Percentiles rank a stretch among this genome's conserved stretches.
phyloP scores from a whole-genome alignment of 768 basidiomycete genomes.

The Rhodocollybia butyracea region DNA sequence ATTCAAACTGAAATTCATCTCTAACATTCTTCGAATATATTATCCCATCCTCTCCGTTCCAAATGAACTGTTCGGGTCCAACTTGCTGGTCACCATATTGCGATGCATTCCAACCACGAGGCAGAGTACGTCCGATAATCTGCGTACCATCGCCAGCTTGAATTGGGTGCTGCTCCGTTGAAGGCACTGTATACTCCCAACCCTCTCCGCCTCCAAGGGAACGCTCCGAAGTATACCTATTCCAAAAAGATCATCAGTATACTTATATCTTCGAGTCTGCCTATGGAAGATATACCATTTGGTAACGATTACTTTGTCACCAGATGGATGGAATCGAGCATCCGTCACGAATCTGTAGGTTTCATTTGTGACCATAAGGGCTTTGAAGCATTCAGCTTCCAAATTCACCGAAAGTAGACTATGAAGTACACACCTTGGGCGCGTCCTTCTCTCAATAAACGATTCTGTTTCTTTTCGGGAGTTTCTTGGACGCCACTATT shows the following conservation, averaged over 20 bases:
- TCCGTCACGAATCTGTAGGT: constrained; percentile 72
- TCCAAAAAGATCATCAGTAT: no score
- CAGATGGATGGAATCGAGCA: constrained; percentile 68
- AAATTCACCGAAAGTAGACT: background rate
- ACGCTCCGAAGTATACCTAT: constrained; percentile 57
- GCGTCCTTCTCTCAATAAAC: constrained; percentile 40
- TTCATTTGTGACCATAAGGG: constrained; percentile 56
- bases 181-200: constrained; percentile 62
- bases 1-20: constrained; percentile 48
- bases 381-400: constrained; percentile 11
- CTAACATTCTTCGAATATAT: constrained; percentile 66
- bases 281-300: no score
- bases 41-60: constrained; percentile 52
- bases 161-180: constrained; percentile 29
- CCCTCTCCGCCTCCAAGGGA: constrained; percentile 72
- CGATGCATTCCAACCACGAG: constrained; percentile 56
- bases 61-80: constrained; percentile 69
- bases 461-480: constrained; percentile 27
- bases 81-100: constrained; percentile 69
- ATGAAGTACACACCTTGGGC: constrained; percentile 20
- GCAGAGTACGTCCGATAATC: constrained; percentile 53
- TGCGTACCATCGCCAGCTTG: constrained; percentile 46
- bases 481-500: constrained; percentile 36
- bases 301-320: constrained; percentile 61
- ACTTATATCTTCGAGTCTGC: no score